Base-by-base conservation (phyloP, 768 basidiomycete genomes). In the Butyriboletus loyo region DNA sequence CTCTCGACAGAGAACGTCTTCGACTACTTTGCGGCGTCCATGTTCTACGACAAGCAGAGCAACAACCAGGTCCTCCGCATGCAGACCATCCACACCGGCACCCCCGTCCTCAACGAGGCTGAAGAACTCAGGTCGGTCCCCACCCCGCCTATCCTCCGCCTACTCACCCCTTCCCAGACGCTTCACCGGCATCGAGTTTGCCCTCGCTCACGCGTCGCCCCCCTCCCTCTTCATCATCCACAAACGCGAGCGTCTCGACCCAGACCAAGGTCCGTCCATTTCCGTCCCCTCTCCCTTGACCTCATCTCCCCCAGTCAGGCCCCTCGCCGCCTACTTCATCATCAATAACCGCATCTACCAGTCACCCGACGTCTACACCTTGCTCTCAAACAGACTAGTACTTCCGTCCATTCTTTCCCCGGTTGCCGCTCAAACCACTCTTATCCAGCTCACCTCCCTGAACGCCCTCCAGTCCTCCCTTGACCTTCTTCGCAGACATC, bases 31-130 rank as follows among this genome's bases (percentile, higher is more conserved):
- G 76, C 87, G 13, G 83, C 83, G 1, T 93, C 91, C 27, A 92
- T 92, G 83, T 95, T 93, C 75, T 96, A 92, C 67, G 92, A 95
- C 72, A 91, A 91, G 69, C 88, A 90, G 71, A 92, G 89, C 73
- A 94, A 87, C 70, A 96, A 96, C 69, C 89, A 93, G 62, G 85
- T 89, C 28, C 74, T 96, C 39, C 86, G 92, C 60, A 96, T 96
- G 93, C 93, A 96, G 70, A 94, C 90, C 0, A 86, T 87, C 74
- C 87, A 91, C 63, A 87, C 88, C 0, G 90, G 87, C n/a, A 73
- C 81, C 27, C 82, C 87, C 10, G 72, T 92, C 50, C 73, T 78
- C 8, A 87, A 94, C 58, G 93, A 94, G 67, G 84, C 86, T 10
- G 89, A 89, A 57, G 90, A 95, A 65, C 83, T 96, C 56, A 91